Evolutionary conservation across 768 basidiomycete species (phyloP).

Genomic region (Psilocybe tampanensis): DNA sequence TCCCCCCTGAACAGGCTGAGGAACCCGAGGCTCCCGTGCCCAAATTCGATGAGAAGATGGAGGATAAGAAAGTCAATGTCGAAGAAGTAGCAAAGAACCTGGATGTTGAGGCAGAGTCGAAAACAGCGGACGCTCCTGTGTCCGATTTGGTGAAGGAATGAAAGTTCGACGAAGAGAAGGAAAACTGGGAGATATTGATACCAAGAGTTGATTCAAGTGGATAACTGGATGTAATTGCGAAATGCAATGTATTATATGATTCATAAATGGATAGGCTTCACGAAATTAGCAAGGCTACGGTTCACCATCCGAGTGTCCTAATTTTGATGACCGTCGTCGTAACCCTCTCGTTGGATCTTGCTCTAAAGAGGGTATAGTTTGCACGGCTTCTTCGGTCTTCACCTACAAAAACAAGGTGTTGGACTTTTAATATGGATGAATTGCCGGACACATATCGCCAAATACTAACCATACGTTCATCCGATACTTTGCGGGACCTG

Average conservation of each 20-base stretch:
- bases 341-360: conserved; percentile 33
- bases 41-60: background rate
- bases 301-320: conserved; percentile 32
- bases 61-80: too few species aligned
- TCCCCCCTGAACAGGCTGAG: background rate
- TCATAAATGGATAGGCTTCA: background rate
- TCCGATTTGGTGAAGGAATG: too few species aligned
- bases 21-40: background rate
- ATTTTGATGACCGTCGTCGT: conserved; percentile 49
- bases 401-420: conserved; percentile 26
- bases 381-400: background rate
- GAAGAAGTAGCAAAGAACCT: too few species aligned
- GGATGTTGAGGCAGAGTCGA: too few species aligned
- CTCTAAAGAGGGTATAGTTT: conserved; percentile 14
- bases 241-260: conserved; percentile 8
- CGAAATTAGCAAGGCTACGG: conserved; percentile 14
- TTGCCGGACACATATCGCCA: background rate
- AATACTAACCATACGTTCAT: conserved; percentile 24
- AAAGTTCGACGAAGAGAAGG: background rate
- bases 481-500: conserved; percentile 25
- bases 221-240: background rate
- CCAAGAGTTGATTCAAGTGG: background rate
- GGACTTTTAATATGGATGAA: too few species aligned
- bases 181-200: background rate
- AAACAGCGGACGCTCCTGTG: too few species aligned